Percentiles rank a stretch among this genome's conserved stretches.
phyloP scores from a whole-genome alignment of 2,329 filamentous ascomycete genomes.

The Scytalidium sp. region DNA sequence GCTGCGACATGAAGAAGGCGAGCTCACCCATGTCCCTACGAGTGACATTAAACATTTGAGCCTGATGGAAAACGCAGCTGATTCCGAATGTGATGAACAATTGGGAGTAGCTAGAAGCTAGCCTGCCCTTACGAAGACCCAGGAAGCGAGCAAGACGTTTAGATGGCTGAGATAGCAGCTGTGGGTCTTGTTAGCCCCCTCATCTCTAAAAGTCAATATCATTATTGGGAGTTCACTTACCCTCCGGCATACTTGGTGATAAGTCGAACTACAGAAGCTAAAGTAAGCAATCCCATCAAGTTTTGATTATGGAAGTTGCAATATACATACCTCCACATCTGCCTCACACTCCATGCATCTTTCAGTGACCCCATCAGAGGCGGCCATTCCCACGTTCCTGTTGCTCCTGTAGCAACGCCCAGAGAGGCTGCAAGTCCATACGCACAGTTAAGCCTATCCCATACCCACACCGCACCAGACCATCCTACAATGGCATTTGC shows the following conservation, averaged over 20 bases:
- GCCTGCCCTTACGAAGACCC: not conserved
- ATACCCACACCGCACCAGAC: not conserved
- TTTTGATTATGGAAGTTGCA: not conserved
- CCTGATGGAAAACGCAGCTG: not conserved
- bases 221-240: not conserved
- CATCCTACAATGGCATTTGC: not conserved
- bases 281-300: not conserved
- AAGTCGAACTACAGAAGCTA: not conserved
- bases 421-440: not conserved
- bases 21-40: not conserved
- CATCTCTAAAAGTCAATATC: not conserved
- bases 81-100: not conserved
- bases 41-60: not conserved
- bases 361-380: not conserved
- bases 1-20: not conserved
- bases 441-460: not conserved
- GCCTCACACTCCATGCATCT: not conserved
- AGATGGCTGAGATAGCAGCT: not conserved
- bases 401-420: not conserved
- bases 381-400: not conserved
- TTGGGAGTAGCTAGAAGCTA: not conserved
- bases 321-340: not conserved
- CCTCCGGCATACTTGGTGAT: not conserved
- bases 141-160: not conserved
- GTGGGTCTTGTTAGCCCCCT: not conserved